These are phyloP conservation scores for Cyathus striatus DNA, from an alignment of 768 basidiomycete species.

Conservation along the genomic window DNA sequence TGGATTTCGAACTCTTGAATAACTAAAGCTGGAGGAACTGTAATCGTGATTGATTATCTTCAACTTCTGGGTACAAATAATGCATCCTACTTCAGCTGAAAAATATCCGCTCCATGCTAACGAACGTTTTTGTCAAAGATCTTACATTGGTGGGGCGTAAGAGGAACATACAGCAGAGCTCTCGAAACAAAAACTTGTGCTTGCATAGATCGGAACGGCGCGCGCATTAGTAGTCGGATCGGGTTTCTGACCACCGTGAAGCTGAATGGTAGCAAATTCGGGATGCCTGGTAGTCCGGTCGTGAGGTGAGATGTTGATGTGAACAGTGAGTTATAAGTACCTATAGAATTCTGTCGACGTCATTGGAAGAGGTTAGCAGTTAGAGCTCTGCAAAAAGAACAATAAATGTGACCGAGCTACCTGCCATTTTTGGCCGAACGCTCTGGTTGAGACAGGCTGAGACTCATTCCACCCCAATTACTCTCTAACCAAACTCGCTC, in stretches of 20 bases:
- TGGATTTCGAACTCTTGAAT: conserved; percentile 68
- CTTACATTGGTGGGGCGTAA: neutral
- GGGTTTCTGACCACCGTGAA: conserved; percentile 68
- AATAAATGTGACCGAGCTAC: no score
- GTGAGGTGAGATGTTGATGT: no score
- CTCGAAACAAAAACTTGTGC: conserved; percentile 70
- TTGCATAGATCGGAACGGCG: conserved; percentile 72
- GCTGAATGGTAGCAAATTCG: conserved; percentile 75
- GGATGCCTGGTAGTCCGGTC: conserved; percentile 52
- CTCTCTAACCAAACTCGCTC: no score
- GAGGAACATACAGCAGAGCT: conserved; percentile 48
- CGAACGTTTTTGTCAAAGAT: neutral
- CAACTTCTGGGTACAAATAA: neutral
- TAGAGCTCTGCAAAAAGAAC: no score
- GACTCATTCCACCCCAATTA: no score
- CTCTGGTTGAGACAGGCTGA: no score
- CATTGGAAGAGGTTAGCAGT: no score
- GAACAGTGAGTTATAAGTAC: no score
- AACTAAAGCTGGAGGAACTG: conserved; percentile 54
- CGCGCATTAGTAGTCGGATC: conserved; percentile 67
- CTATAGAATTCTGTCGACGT: no score
- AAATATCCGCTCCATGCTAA: conserved; percentile 72
- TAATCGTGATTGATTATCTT: neutral
- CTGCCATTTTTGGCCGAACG: no score
- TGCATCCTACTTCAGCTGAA: conserved; percentile 44